Evolutionary conservation across 495 filamentous ascomycete species (phyloP).

Genomic region (Lasiosphaeriaceae sp.): DNA sequence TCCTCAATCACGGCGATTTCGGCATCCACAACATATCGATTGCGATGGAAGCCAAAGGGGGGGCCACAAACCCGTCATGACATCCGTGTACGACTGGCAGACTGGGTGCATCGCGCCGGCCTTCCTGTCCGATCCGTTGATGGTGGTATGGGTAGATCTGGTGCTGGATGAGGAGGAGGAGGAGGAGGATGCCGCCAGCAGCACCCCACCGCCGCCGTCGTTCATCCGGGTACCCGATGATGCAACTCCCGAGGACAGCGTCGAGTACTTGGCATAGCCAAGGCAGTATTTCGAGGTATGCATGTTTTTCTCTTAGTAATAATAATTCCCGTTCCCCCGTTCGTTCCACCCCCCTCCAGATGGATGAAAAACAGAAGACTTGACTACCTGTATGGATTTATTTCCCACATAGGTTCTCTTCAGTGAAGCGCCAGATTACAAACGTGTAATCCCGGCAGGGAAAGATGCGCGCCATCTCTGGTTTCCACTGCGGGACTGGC

Average conservation of each 20-base stretch:
- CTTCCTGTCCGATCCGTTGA: conserved; percentile 30
- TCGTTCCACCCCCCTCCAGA: too few species aligned
- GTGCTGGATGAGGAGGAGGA: conserved; percentile 29
- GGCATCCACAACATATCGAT: conserved; percentile 33
- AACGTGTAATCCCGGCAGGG: conserved; percentile 27
- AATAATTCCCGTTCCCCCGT: too few species aligned
- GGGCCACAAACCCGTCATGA: conserved; percentile 20
- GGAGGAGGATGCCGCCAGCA: too few species aligned
- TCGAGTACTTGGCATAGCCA: background rate
- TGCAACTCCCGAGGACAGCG: background rate
- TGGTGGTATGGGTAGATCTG: conserved; percentile 26
- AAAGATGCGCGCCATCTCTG: conserved; percentile 34
- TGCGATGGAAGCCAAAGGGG: conserved; percentile 22
- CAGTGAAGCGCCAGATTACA: conserved; percentile 8
- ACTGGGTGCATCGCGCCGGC: conserved; percentile 31
- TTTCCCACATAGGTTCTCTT: background rate
- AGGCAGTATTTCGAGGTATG: background rate
- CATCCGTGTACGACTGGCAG: conserved; percentile 32
- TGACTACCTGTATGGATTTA: background rate
- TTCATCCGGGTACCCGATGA: background rate
- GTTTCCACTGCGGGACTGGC: conserved; percentile 33
- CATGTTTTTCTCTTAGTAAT: too few species aligned
- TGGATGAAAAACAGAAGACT: background rate
- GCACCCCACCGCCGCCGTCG: conserved; percentile 6
- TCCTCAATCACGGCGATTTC: conserved; percentile 34